Evolutionary conservation across 1,139 yeast genomes (phyloP).

Genomic region (Yamadazyma dushanensis): DNA sequence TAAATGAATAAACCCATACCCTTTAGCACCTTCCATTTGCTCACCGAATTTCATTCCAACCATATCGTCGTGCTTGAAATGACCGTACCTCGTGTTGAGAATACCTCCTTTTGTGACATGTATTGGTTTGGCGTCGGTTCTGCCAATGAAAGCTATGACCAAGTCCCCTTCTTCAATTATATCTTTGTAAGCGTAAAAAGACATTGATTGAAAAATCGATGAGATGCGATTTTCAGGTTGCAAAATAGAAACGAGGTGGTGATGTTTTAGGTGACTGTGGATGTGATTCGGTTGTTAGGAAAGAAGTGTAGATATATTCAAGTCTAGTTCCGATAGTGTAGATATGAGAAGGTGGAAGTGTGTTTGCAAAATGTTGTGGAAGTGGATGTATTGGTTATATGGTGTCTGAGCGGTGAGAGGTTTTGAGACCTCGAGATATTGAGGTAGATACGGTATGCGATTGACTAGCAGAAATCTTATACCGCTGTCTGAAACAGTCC

Average conservation of each 20-base stretch:
- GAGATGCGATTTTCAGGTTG: conserved; percentile 10
- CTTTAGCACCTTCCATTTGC: conserved; percentile 78
- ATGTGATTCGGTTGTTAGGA: no score
- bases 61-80: conserved; percentile 79
- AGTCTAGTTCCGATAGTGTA: no score
- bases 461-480: no score
- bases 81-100: conserved; percentile 85
- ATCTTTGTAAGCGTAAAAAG: conserved; percentile 53
- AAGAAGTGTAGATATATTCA: no score
- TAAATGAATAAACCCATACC: conserved; percentile 84
- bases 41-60: conserved; percentile 82
- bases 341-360: no score
- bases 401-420: no score
- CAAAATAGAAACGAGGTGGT: background rate
- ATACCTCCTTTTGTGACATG: conserved; percentile 56
- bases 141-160: conserved; percentile 80
- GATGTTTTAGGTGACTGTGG: no score
- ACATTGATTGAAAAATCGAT: conserved; percentile 25
- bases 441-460: no score
- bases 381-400: no score
- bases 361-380: no score
- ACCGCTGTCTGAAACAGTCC: no score
- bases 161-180: conserved; percentile 79
- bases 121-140: conserved; percentile 78
- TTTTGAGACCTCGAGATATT: no score